These are phyloP conservation scores for Garcia nutans DNA, from an alignment of 345 rosid genomes.

Conservation along the genomic window DNA sequence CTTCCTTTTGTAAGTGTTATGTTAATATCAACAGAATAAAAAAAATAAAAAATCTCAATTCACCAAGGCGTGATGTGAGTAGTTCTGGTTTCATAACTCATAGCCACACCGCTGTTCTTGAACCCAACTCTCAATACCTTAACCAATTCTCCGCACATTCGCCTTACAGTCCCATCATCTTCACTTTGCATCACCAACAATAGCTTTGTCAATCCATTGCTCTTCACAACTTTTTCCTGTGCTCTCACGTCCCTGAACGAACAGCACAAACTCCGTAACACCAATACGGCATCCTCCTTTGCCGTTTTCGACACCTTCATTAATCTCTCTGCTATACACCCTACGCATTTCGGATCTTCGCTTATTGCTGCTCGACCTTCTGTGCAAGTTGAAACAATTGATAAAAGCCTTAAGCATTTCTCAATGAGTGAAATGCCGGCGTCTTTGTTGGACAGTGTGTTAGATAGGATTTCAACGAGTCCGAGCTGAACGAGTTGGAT, in stretches of 20 bases:
- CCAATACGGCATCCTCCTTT: slow-evolving; percentile 28
- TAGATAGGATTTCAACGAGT: slow-evolving; percentile 9
- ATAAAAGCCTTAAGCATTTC: slow-evolving; percentile 23
- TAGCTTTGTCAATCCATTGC: slow-evolving; percentile 22
- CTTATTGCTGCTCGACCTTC: slow-evolving; percentile 26
- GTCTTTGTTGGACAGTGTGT: slow-evolving; percentile 4
- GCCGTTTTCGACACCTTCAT: slow-evolving; percentile 29
- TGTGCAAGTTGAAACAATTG: slow-evolving; percentile 2
- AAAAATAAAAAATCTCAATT: neutral
- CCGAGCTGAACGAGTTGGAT: slow-evolving; percentile 17
- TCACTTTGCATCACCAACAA: slow-evolving; percentile 31
- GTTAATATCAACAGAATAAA: neutral
- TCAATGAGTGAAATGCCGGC: slow-evolving; percentile 13
- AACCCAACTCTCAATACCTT: slow-evolving; percentile 29
- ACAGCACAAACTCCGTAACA: slow-evolving; percentile 27
- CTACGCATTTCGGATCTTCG: slow-evolving; percentile 20
- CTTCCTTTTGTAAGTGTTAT: neutral
- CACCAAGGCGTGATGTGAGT: slow-evolving; percentile 47
- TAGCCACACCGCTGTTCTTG: slow-evolving; percentile 5
- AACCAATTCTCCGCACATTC: slow-evolving; percentile 24
- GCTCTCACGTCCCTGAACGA: slow-evolving; percentile 20
- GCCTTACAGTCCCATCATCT: slow-evolving; percentile 21
- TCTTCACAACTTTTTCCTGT: slow-evolving; percentile 22
- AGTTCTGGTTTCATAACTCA: slow-evolving; percentile 39
- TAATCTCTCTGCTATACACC: slow-evolving; percentile 16